phyloP scores from a whole-genome alignment of 495 filamentous ascomycete species.

The Stereocaulon alpinum region DNA sequence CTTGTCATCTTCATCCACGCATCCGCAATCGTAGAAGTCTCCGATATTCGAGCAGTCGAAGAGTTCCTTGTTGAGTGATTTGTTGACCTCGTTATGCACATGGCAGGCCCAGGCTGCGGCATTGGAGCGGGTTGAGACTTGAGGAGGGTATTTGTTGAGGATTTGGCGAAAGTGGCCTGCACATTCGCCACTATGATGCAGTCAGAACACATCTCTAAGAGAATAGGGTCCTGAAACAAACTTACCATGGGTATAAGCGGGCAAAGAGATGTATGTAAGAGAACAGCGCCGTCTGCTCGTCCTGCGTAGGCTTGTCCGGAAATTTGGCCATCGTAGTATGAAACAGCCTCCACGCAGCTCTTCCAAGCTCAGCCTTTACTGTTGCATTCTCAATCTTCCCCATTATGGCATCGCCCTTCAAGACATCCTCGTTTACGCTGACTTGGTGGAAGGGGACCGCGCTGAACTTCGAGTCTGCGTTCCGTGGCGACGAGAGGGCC shows the following conservation, averaged over 20 bases:
- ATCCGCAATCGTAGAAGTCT: constrained; percentile 93
- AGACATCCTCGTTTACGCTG: constrained; percentile 28
- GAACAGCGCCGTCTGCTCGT: constrained; percentile 74
- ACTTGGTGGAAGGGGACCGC: constrained; percentile 18
- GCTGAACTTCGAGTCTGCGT: constrained; percentile 2
- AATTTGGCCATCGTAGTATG: constrained; percentile 94
- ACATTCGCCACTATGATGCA: constrained; percentile 67
- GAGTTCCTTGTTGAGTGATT: constrained; percentile 63
- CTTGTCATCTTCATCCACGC: constrained; percentile 43
- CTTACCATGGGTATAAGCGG: constrained; percentile 76
- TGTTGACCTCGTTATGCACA: constrained; percentile 91
- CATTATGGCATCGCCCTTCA: constrained; percentile 74
- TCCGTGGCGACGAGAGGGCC: constrained; percentile 2
- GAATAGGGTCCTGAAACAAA: too few species aligned
- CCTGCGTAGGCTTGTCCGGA: constrained; percentile 70
- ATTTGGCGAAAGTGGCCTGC: constrained; percentile 81
- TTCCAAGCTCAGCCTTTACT: constrained; percentile 78
- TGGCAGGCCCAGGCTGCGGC: constrained; percentile 90
- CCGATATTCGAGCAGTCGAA: constrained; percentile 89
- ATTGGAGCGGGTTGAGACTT: constrained; percentile 69
- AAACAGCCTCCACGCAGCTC: constrained; percentile 82
- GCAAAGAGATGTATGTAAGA: constrained; percentile 86
- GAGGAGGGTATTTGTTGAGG: constrained; percentile 76
- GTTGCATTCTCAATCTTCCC: constrained; percentile 89
- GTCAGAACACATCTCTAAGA: constrained; percentile 1